Conservation (phyloP, 108 stramenopile genomes). For the Conticribra guillardii region DNA sequence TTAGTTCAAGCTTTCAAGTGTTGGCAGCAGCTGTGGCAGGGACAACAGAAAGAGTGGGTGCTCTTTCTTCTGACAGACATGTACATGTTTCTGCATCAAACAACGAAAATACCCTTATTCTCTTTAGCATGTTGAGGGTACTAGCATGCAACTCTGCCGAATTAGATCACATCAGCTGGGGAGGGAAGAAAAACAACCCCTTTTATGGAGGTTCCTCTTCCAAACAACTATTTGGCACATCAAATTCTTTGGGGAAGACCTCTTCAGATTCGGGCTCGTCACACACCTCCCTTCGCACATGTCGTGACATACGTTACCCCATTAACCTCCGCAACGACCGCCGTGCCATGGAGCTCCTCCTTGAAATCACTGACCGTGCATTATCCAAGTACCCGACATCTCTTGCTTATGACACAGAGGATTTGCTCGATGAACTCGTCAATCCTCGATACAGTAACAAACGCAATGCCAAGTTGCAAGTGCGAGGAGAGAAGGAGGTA, state of each 20-base stretch:
- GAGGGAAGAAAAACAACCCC: background rate
- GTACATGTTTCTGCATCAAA: conserved; percentile 93
- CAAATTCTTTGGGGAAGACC: conserved; percentile 22
- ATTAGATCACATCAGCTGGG: conserved; percentile 55
- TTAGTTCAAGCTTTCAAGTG: conserved; percentile 6
- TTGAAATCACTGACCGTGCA: conserved; percentile 60
- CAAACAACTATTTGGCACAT: conserved; percentile 33
- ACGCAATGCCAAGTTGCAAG: conserved; percentile 91
- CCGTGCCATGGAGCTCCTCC: conserved; percentile 72
- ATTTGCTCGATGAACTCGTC: conserved; percentile 61
- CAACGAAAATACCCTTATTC: conserved; percentile 92
- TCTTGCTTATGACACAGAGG: conserved; percentile 67
- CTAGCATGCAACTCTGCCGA: conserved; percentile 76
- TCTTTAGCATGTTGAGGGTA: conserved; percentile 86
- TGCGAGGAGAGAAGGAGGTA: conserved; percentile 90
- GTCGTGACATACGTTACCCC: conserved; percentile 84
- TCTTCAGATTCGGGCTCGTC: conserved; percentile 21
- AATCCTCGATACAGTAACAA: conserved; percentile 83
- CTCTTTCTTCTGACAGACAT: conserved; percentile 59
- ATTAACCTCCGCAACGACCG: conserved; percentile 81
- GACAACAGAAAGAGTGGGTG: conserved; percentile 1
- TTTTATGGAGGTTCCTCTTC: conserved; percentile 11
- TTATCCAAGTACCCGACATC: conserved; percentile 84
- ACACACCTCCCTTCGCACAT: conserved; percentile 55
- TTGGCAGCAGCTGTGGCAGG: conserved; percentile 17